A percentile compares a stretch with the other conserved stretches of the same genome.
phyloP scores from a whole-genome alignment of 2,329 filamentous ascomycete species.

The Xylaria sp. region DNA sequence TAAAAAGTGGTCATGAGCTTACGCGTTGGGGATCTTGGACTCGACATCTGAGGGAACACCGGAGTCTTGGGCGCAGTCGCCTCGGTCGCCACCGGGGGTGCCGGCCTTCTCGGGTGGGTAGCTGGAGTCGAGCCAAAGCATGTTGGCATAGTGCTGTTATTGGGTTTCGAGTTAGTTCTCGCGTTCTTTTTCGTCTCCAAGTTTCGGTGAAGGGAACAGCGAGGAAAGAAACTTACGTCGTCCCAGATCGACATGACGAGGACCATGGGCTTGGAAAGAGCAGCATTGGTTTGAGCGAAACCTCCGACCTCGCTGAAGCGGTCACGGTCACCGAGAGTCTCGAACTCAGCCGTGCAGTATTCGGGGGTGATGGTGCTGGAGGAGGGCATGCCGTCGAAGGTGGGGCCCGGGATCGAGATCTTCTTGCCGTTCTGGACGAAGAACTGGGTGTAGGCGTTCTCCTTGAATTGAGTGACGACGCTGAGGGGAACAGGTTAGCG shows the following conservation, averaged over 20 bases:
- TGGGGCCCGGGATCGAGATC: slow-evolving; percentile 54
- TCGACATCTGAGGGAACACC: slow-evolving; percentile 62
- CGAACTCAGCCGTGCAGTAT: slow-evolving; percentile 67
- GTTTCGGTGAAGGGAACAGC: background rate
- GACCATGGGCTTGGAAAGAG: slow-evolving; percentile 67
- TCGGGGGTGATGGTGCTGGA: slow-evolving; percentile 59
- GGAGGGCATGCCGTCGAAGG: slow-evolving; percentile 45
- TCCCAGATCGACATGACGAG: slow-evolving; percentile 72
- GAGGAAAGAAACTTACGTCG: slow-evolving; percentile 53
- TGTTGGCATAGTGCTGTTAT: slow-evolving; percentile 62
- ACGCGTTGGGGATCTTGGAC: slow-evolving; percentile 52
- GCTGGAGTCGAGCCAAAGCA: slow-evolving; percentile 70
- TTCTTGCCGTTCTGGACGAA: slow-evolving; percentile 70
- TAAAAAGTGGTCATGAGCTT: slow-evolving; percentile 31
- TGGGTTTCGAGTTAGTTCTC: background rate
- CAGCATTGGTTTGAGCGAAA: slow-evolving; percentile 61
- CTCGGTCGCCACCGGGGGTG: slow-evolving; percentile 59
- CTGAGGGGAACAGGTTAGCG: slow-evolving; percentile 31
- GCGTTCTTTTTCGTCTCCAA: background rate
- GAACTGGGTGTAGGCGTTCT: slow-evolving; percentile 62
- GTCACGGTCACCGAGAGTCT: slow-evolving; percentile 62
- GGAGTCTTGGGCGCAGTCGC: slow-evolving; percentile 59
- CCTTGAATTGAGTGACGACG: slow-evolving; percentile 68
- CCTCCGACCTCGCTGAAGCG: slow-evolving; percentile 66
- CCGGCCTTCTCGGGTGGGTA: slow-evolving; percentile 55